Percentiles rank a stretch among this genome's conserved stretches.
phyloP scores from a whole-genome alignment of 1,284 basidiomycete species.

The Phellinidium pouzarii region DNA sequence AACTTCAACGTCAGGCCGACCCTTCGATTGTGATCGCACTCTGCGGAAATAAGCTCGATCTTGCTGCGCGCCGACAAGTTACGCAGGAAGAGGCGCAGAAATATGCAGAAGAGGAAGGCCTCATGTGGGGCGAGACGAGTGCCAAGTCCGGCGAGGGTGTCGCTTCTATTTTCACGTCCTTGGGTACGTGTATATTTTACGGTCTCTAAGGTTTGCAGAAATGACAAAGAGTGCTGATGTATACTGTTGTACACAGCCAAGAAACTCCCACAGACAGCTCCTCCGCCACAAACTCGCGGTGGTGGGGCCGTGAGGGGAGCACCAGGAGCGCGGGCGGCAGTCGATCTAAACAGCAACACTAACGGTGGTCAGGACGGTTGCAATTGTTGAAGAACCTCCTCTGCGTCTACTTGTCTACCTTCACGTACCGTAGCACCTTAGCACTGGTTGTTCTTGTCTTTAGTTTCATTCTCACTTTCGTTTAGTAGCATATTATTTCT shows the following conservation, averaged over 20 bases:
- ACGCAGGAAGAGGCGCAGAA: constrained; percentile 83
- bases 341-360: constrained; percentile 63
- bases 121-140: constrained; percentile 95
- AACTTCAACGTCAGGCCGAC: constrained; percentile 95
- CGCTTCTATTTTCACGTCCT: constrained; percentile 80
- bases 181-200: constrained; percentile 47
- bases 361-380: constrained; percentile 57
- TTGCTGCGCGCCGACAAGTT: constrained; percentile 77
- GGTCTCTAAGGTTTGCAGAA: constrained; percentile 12
- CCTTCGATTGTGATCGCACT: constrained; percentile 94
- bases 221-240: constrained; percentile 8
- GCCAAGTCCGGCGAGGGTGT: constrained; percentile 93
- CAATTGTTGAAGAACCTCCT: constrained; percentile 67
- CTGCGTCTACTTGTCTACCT: not conserved
- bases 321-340: constrained; percentile 46
- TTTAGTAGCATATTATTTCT: not conserved
- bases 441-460: not conserved
- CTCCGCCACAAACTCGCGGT: constrained; percentile 51
- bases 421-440: not conserved
- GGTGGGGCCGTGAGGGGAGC: constrained; percentile 38
- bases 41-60: constrained; percentile 92
- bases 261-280: constrained; percentile 72
- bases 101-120: constrained; percentile 90
- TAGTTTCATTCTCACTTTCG: not conserved
- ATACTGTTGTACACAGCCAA: constrained; percentile 46